These are phyloP conservation scores for Caryocar brasiliense DNA, from an alignment of 441 rosid species.

Conservation along the genomic window DNA sequence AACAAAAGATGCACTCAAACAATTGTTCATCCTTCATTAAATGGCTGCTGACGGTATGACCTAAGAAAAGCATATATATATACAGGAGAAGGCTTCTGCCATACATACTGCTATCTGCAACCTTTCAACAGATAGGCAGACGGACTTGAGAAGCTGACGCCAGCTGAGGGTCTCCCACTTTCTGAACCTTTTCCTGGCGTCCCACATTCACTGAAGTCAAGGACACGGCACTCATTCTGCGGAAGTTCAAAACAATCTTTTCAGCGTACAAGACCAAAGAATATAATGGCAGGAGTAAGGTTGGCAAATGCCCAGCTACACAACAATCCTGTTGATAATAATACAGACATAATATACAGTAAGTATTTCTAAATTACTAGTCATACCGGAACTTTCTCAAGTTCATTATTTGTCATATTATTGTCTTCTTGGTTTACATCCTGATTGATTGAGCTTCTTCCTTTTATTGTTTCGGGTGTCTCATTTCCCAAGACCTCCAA, in stretches of 20 bases:
- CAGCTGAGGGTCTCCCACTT: constrained; percentile 27
- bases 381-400: constrained; percentile 31
- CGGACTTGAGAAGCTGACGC: constrained; percentile 47
- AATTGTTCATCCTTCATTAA: neutral
- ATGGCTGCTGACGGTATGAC: neutral
- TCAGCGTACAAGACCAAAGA: neutral
- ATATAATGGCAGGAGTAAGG: no score
- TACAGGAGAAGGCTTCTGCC: constrained; percentile 15
- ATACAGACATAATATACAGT: no score
- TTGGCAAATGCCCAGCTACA: no score
- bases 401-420: constrained; percentile 19
- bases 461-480: constrained; percentile 52
- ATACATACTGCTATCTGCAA: constrained; percentile 51
- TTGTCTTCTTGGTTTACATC: constrained; percentile 31
- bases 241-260: neutral
- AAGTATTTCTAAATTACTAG: no score
- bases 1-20: neutral
- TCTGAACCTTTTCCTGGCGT: constrained; percentile 58
- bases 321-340: no score
- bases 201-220: constrained; percentile 91
- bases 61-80: neutral
- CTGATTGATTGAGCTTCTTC: constrained; percentile 22
- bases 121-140: constrained; percentile 71
- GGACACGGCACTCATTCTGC: constrained; percentile 70
- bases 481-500: constrained; percentile 75